phyloP scores from a whole-genome alignment of 176 grass and related monocot genomes.

The Dendrocalamus sinicus region DNA sequence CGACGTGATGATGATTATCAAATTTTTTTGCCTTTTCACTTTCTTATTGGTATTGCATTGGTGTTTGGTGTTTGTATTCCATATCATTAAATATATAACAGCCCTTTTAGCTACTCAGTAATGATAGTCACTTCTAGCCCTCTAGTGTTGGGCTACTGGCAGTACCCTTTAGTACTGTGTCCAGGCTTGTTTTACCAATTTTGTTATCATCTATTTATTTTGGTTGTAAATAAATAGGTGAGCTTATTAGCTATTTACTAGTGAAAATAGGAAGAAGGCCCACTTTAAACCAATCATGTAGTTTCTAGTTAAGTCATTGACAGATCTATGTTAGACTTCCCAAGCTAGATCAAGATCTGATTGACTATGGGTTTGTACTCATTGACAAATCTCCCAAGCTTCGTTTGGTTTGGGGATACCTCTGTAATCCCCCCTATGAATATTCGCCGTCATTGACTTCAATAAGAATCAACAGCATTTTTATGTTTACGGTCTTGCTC shows the following conservation, averaged over 20 bases:
- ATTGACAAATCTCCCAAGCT: background rate
- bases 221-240: constrained; percentile 1
- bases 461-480: background rate
- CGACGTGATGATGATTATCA: constrained; percentile 6
- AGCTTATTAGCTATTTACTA: background rate
- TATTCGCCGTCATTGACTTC: constrained; percentile 7
- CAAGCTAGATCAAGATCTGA: background rate
- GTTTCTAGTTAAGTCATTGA: background rate
- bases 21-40: constrained; percentile 20
- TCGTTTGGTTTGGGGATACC: background rate
- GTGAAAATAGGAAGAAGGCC: background rate
- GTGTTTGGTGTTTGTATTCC: background rate
- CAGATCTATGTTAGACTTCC: background rate
- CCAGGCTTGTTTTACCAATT: background rate
- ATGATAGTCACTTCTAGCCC: background rate
- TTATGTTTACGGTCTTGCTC: constrained; percentile 10
- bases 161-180: background rate
- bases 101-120: constrained; percentile 1
- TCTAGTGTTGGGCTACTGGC: background rate
- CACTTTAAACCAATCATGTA: background rate
- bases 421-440: background rate
- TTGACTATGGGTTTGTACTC: background rate
- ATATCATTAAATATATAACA: background rate
- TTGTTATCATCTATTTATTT: constrained; percentile 13
- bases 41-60: constrained; percentile 8